Base-by-base conservation (phyloP, 345 rosid genomes). In the Salix caprea region DNA sequence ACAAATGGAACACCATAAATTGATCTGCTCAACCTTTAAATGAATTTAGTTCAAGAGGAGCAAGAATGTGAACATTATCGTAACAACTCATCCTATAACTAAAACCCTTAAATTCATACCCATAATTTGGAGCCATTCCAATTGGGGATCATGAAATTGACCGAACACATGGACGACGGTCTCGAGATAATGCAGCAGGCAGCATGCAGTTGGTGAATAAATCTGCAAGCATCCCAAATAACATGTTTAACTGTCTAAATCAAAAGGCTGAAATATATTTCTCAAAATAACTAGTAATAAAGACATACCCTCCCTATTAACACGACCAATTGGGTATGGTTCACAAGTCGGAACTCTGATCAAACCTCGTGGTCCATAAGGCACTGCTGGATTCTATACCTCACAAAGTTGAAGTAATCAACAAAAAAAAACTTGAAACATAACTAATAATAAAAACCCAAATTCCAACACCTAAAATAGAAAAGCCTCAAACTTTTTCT, bases 111-210 rank as follows among this genome's bases (percentile, higher is more conserved):
- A 79, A 30, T 56, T 70, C 74, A 58, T 87, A 93, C 99, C 98
- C 97, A 0, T 83, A 68, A 81, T 93, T 95, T 48, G 86, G 81
- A 54, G 98, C 90, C 98, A 96, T 93, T 83, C 99, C 98, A 79
- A 90, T 65, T 18, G 86, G 88, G 80, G 99, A 93, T 98, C 99
- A 96, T n/a, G 99, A 86, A 83, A 96, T 74, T 26, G 98, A 90
- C 60, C 90, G 88, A 66, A 85, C 96, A 70, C 85, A 89, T 0
- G 94, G 94, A 75, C 83, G 82, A 23, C 88, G 89, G 19, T 92
- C 97, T 61, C 95, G 87, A 65, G 84, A 86, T 82, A 96, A 82
- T 82, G 87, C 87, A 40, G 79, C 84, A 56, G 98, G 88, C 44
- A 96, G 80, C 85, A 96, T 73, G 76, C 86, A 79, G 74, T 85